Conservation (phyloP, 306 rosid species). For the Prunus fruticosa region DNA sequence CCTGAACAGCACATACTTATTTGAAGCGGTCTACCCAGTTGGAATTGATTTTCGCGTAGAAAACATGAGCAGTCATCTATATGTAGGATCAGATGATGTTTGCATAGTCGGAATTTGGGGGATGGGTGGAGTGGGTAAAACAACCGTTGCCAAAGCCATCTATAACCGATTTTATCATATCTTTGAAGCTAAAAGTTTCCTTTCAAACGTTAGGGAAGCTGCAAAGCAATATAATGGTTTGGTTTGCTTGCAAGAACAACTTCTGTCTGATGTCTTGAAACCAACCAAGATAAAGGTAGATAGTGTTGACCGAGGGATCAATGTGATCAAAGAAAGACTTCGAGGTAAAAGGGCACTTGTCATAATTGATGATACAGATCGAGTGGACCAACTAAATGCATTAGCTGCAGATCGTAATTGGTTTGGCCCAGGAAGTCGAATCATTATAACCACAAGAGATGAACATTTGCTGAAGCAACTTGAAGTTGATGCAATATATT, state of each 20-base stretch:
- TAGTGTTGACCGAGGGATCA: not conserved
- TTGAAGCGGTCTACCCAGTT: no score
- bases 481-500: not conserved
- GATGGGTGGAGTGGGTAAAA: constrained; percentile 13
- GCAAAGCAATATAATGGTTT: not conserved
- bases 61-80: no score
- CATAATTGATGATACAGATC: constrained; percentile 17
- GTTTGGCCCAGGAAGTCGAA: constrained; percentile 25
- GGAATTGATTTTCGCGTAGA: no score
- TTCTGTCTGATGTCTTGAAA: constrained; percentile 2
- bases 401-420: not conserved
- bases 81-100: no score
- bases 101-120: no score
- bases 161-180: constrained; percentile 1
- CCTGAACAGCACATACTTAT: no score
- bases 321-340: not conserved
- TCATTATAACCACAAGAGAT: constrained; percentile 28
- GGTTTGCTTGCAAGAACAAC: constrained; percentile 17
- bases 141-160: constrained; percentile 26
- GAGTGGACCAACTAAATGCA: not conserved
- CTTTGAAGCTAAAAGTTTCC: constrained; percentile 20
- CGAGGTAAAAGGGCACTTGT: constrained; percentile 1
- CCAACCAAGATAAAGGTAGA: not conserved
- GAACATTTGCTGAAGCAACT: not conserved
- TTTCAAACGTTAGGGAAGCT: constrained; percentile 10